phyloP scores from a whole-genome alignment of 345 rosid species.

The Heritiera fomes region DNA sequence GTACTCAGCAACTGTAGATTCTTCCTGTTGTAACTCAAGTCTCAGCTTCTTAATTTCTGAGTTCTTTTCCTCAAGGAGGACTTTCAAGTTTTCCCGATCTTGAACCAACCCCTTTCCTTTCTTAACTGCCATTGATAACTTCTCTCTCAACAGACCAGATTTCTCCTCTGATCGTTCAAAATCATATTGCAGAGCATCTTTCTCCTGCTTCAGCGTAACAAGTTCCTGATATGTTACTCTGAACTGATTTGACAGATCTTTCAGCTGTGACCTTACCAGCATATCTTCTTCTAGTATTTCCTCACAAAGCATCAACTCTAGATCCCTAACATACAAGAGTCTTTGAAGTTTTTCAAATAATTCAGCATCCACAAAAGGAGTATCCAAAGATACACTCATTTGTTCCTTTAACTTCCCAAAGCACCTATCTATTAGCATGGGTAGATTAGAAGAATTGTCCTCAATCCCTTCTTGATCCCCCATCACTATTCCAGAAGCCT shows the following conservation, averaged over 20 bases:
- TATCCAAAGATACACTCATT: conserved; percentile 33
- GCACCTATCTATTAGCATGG: conserved; percentile 51
- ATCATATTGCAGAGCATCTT: conserved; percentile 54
- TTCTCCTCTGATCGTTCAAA: conserved; percentile 81
- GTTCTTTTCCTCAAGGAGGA: conserved; percentile 63
- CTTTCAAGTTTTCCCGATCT: conserved; percentile 74
- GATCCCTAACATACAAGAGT: conserved; percentile 64
- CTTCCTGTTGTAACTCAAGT: conserved; percentile 55
- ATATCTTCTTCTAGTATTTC: conserved; percentile 64
- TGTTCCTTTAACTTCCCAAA: conserved; percentile 56
- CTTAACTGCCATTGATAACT: conserved; percentile 88
- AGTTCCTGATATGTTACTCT: conserved; percentile 47
- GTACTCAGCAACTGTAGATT: conserved; percentile 50
- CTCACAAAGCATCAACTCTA: conserved; percentile 60
- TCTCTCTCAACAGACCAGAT: conserved; percentile 70
- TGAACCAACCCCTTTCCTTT: conserved; percentile 91
- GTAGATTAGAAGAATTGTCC: conserved; percentile 40
- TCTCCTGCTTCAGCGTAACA: conserved; percentile 57
- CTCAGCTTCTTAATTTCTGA: conserved; percentile 62
- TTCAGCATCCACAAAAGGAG: conserved; percentile 40
- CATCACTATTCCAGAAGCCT: conserved; percentile 51
- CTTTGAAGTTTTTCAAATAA: conserved; percentile 56
- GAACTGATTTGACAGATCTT: conserved; percentile 48
- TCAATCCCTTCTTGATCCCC: conserved; percentile 36
- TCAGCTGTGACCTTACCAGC: conserved; percentile 45